These are phyloP conservation scores for Gentiana straminea DNA, from an alignment of 257 asterid genomes.

Conservation along the genomic window DNA sequence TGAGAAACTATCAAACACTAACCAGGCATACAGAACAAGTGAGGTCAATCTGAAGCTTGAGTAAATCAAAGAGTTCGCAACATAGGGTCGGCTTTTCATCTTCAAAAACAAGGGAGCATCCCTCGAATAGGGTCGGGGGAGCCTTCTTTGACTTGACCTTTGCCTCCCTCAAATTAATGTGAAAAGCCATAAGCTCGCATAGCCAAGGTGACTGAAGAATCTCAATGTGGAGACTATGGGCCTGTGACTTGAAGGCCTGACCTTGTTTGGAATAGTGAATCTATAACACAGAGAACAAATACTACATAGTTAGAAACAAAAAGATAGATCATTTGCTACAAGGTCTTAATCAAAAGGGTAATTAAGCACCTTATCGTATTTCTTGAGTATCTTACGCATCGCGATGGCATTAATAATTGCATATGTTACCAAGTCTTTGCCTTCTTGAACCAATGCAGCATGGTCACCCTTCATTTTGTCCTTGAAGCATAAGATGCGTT, in stretches of 20 bases:
- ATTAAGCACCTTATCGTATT: constrained; percentile 62
- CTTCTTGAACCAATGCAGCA: constrained; percentile 53
- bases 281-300: constrained; percentile 19
- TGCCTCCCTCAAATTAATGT: constrained; percentile 45
- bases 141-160: constrained; percentile 21
- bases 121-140: constrained; percentile 41
- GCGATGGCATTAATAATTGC: constrained; percentile 83
- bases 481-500: constrained; percentile 54
- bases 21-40: constrained; percentile 96
- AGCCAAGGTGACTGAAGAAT: constrained; percentile 98
- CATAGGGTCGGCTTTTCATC: constrained; percentile 64
- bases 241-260: constrained; percentile 83
- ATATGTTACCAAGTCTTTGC: constrained; percentile 65
- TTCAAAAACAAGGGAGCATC: constrained; percentile 39
- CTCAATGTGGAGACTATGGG: constrained; percentile 70
- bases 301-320: too few relatives aligned
- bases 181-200: constrained; percentile 87
- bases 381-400: constrained; percentile 90
- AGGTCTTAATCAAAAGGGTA: background rate
- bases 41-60: constrained; percentile 73
- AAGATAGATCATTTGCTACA: too few relatives aligned
- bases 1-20: constrained; percentile 15
- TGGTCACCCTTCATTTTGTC: constrained; percentile 49
- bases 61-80: constrained; percentile 67
- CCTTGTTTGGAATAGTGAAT: constrained; percentile 93